Evolutionary conservation across 1,139 yeast species (phyloP).

Genomic region (Suhomyces atakaporum): DNA sequence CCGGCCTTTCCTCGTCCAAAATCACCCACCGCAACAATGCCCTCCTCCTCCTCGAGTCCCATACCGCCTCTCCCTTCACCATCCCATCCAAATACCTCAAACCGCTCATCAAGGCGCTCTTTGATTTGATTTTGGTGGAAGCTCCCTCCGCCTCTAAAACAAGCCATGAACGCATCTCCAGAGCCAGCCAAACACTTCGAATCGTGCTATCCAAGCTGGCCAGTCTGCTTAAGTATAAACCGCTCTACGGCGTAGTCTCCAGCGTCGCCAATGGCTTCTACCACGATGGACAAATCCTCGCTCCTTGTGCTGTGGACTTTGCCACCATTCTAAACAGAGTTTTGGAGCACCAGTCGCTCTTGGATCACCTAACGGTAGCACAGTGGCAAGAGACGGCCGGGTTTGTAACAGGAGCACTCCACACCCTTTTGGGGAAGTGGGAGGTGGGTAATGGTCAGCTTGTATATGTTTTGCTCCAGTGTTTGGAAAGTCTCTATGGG

Average conservation of each 20-base stretch:
- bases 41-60: slow-evolving; percentile 39
- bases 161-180: slow-evolving; percentile 45
- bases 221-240: slow-evolving; percentile 31
- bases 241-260: slow-evolving; percentile 28
- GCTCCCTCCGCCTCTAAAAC: too few relatives aligned
- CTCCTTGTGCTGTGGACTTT: slow-evolving; percentile 41
- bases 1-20: too few relatives aligned
- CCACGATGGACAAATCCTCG: slow-evolving; percentile 19
- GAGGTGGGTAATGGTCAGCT: slow-evolving; percentile 25
- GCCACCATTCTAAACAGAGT: slow-evolving; percentile 30
- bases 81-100: slow-evolving; percentile 27
- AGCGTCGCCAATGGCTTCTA: slow-evolving; percentile 25
- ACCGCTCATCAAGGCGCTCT: slow-evolving; percentile 36
- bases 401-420: slow-evolving; percentile 25
- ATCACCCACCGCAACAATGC: slow-evolving; percentile 58
- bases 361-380: slow-evolving; percentile 37
- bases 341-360: slow-evolving; percentile 33
- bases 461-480: slow-evolving; percentile 28
- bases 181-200: slow-evolving; percentile 42
- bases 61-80: slow-evolving; percentile 24
- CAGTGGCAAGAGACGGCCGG: slow-evolving; percentile 34
- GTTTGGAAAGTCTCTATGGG: slow-evolving; percentile 28
- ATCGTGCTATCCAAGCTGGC: slow-evolving; percentile 29
- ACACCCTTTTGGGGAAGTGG: slow-evolving; percentile 9
- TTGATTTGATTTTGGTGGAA: slow-evolving; percentile 47